Evolutionary conservation across 495 filamentous ascomycete genomes (phyloP).

Genomic region (Bacidia rubella): DNA sequence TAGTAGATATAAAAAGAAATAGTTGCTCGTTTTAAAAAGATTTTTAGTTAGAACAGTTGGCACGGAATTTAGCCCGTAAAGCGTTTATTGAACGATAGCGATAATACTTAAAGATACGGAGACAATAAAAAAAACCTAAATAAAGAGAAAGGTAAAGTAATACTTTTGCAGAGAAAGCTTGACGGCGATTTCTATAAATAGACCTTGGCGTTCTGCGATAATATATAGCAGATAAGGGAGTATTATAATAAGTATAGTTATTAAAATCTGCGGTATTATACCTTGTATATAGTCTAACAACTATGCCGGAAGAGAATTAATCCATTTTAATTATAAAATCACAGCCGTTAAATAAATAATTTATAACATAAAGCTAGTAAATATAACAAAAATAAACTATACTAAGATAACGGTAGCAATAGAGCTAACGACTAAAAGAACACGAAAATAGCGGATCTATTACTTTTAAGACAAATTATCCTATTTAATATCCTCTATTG

Average conservation of each 20-base stretch:
- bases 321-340: neutral
- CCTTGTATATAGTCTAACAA: neutral
- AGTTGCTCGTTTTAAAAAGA: conserved; percentile 4
- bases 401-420: neutral
- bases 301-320: neutral
- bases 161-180: conserved; percentile 6
- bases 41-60: neutral
- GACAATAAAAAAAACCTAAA: conserved; percentile 8
- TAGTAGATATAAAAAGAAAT: conserved; percentile 9
- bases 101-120: conserved; percentile 2
- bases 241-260: neutral
- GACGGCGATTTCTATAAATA: neutral
- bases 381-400: neutral
- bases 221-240: neutral
- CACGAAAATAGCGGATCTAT: neutral
- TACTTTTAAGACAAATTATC: neutral
- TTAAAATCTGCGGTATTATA: neutral
- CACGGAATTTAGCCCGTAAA: neutral
- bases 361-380: neutral
- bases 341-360: neutral
- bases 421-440: neutral
- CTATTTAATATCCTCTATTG: neutral
- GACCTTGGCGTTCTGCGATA: neutral
- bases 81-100: neutral
- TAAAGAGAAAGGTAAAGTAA: conserved; percentile 8